Evolutionary conservation across 805 yeast genomes (phyloP), one percentile per base, ranked within the genome.

Genomic region (Teunomyces pallodes): DNA sequence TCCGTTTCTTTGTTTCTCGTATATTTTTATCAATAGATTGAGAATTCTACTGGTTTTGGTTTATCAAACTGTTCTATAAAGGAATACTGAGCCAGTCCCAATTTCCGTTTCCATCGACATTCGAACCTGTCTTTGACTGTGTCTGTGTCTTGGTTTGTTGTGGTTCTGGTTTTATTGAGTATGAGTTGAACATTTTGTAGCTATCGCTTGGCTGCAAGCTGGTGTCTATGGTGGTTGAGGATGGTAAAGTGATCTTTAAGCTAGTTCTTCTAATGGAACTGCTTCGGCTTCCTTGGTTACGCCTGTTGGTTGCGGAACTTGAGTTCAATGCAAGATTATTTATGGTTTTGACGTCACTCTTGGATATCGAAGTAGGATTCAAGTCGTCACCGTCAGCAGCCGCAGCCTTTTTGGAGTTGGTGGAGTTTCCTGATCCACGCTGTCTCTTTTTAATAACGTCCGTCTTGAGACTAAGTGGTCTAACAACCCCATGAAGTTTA

Each of bases 371-470:
- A 3, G 80, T 72, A 1, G 82, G 81, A 54, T 74, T 70, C 46
- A 74, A 61, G 55, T 77, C 81, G 52, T 77, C 81, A 12, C 81
- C 82, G 55, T 76, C 59, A 45, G 36, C 26, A 20, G 38, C 43
- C 41, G 41, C 43, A 52, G 38, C 9, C 42, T 36, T 42, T 51
- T 44, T 17, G 47, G 47, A 20, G 41, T 60, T 62, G 28, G 57
- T 53, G 13, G 46, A 32, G 24, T 49, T 46, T 42, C 55, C 57
- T 16, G 65, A 54, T 5, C 70, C 70, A 45, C 97, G 76, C 66
- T 91, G 96, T 57, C 99, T 79, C 66, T 90, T 89, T 65, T 90
- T 90, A 47, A 92, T 91, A 1, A 91, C 94, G 63, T 91, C 97
- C 0, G 97, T 87, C 62, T 90, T 91, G 58, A 91, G 73, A 10